Evolutionary conservation across 208 protist species (phyloP).

Genomic region (Histomonas meleagridis): DNA sequence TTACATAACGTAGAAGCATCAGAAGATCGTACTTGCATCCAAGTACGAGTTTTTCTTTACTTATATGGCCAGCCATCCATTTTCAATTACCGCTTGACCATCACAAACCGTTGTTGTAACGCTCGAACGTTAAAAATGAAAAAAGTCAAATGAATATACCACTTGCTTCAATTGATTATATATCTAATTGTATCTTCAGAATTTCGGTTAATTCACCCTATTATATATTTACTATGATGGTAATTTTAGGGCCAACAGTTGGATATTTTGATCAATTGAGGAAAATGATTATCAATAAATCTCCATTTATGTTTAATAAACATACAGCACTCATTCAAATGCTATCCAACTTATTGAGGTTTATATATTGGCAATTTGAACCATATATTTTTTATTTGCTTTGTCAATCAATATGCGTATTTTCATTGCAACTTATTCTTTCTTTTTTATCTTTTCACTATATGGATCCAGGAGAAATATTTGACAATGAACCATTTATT

Average conservation of each 20-base stretch:
- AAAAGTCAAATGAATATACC: background rate
- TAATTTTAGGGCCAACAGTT: background rate
- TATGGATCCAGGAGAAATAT: background rate
- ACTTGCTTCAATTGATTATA: background rate
- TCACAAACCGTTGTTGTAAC: too few species aligned
- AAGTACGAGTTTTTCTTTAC: too few species aligned
- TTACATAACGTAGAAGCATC: too few species aligned
- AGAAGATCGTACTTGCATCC: too few species aligned
- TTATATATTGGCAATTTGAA: slow-evolving; percentile 23
- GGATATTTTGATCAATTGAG: slow-evolving; percentile 16
- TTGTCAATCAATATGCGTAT: background rate
- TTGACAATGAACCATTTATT: too few species aligned
- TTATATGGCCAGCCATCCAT: too few species aligned
- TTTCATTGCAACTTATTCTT: background rate
- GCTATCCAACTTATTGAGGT: background rate
- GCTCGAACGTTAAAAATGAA: too few species aligned
- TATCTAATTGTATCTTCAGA: background rate
- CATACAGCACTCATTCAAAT: background rate
- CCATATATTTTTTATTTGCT: slow-evolving; percentile 7
- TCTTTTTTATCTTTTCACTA: background rate
- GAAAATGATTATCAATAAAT: background rate
- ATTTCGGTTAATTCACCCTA: background rate
- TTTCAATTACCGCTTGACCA: too few species aligned
- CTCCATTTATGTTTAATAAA: background rate
- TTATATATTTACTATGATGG: background rate